Evolutionary conservation across 495 filamentous ascomycete genomes (phyloP), one percentile per base, ranked within the genome.

Genomic region (Xylaria longipes): DNA sequence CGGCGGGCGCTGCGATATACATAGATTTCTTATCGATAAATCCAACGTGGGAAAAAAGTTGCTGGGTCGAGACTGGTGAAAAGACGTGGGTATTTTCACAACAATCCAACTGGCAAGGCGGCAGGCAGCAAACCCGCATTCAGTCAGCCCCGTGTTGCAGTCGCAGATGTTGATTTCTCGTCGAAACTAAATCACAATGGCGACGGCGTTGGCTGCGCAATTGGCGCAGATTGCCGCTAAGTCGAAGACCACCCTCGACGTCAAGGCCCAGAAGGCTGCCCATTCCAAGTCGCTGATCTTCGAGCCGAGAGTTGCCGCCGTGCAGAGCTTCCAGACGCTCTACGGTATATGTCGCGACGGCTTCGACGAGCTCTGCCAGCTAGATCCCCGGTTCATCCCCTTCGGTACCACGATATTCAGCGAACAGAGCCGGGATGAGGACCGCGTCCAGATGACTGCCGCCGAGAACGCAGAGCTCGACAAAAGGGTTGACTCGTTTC

Each of bases 201-300:
- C 92, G 67, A 91, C 93, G 65, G 90, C 91, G 78, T 88, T 97
- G 74, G 88, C 91, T 77, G 86, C 89, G 81, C 94, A 96, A 87
- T 78, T 97, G 81, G 90, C 91, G 83, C 88, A 91, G 78, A 92
- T 96, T 75, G 90, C 93, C 70, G 88, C 89, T 69, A 90, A 90
- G 74, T 93, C 92, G 67, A 92, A 91, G 64, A 89, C 91, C 81
- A 88, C 90, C 52, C 88, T 98, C 69, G 92, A 98, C 77, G 89
- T 97, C 58, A 97, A 97, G 79, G 92, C 93, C 62, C 92, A 97
- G 81, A 94, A 93, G 81, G 85, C 91, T 48, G 87, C 92, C 33
- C 95, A 98, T 84, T 93, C 93, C 60, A 92, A 96, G 75, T 98
- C 96, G 20, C 80, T 99, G 65, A 91, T 99, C 66, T 99, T 94